Conservation (phyloP, 805 yeast species). For the Candida tallmaniae region DNA sequence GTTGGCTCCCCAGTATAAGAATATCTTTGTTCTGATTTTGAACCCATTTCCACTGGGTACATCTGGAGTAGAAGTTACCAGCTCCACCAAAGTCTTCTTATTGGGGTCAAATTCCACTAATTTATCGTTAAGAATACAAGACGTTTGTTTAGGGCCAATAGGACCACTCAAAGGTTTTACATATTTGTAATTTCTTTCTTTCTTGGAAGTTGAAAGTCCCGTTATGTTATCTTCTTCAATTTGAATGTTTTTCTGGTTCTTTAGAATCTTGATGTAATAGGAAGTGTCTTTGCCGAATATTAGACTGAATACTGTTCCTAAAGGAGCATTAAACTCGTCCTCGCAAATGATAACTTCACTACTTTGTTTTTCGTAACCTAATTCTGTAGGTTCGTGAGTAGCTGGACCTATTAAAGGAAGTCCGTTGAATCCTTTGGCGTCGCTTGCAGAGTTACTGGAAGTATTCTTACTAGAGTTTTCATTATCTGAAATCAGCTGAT, state of each 20-base stretch:
- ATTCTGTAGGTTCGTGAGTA: constrained; percentile 48
- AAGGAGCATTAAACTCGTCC: constrained; percentile 53
- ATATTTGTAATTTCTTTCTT: constrained; percentile 50
- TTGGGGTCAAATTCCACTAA: constrained; percentile 50
- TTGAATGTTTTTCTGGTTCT: constrained; percentile 61
- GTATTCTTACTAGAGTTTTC: neutral
- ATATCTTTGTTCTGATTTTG: constrained; percentile 52
- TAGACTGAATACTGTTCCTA: constrained; percentile 56
- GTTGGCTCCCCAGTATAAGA: constrained; percentile 58
- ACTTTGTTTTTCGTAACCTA: constrained; percentile 38
- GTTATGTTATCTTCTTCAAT: constrained; percentile 44
- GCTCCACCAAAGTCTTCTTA: constrained; percentile 45
- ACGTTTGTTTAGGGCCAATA: constrained; percentile 75
- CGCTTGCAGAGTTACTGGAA: neutral
- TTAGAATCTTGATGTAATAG: constrained; percentile 41
- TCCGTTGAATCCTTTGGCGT: constrained; percentile 26
- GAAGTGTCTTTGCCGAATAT: constrained; percentile 58
- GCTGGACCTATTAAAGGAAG: constrained; percentile 40
- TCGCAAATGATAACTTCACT: constrained; percentile 56
- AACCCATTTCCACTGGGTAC: constrained; percentile 78
- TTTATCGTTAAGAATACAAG: constrained; percentile 58
- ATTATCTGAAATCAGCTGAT: constrained; percentile 4
- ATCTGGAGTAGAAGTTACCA: constrained; percentile 67
- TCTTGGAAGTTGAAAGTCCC: constrained; percentile 18
- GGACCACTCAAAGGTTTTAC: constrained; percentile 62